Conservation (phyloP, 768 basidiomycete species). For the Tephrocybe sp. region DNA sequence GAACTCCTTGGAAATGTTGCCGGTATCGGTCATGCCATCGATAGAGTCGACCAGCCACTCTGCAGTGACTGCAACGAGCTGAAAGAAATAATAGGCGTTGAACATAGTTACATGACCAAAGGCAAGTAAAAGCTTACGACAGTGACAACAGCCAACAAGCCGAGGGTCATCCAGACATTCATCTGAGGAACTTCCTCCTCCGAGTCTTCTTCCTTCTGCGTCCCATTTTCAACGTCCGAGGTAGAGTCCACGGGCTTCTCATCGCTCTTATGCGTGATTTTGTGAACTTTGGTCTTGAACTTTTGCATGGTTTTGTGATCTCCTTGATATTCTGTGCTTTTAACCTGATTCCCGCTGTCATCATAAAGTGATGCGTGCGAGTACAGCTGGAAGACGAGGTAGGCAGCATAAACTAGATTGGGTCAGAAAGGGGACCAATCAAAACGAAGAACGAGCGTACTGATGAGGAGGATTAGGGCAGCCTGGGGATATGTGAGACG, state of each 20-base stretch:
- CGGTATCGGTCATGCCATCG: conserved; percentile 57
- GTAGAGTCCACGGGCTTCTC: neutral
- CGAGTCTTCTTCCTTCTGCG: conserved; percentile 24
- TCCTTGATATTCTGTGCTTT: conserved; percentile 32
- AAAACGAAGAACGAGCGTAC: conserved; percentile 33
- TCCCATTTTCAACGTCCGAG: conserved; percentile 7
- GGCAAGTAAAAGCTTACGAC: conserved; percentile 43
- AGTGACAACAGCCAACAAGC: conserved; percentile 56
- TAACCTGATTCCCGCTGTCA: conserved; percentile 34
- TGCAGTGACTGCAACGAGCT: conserved; percentile 63
- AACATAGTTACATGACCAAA: neutral
- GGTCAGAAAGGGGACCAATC: conserved; percentile 34
- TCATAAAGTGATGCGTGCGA: conserved; percentile 73
- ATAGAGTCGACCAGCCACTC: conserved; percentile 83
- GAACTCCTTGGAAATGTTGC: conserved; percentile 71
- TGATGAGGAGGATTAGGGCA: conserved; percentile 73
- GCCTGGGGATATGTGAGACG: conserved; percentile 38
- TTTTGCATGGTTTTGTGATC: conserved; percentile 2
- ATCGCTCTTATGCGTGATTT: conserved; percentile 21
- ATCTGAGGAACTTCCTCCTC: conserved; percentile 51
- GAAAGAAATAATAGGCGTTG: conserved; percentile 28
- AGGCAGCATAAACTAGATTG: conserved; percentile 66
- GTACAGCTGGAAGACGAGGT: conserved; percentile 76
- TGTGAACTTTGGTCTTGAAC: neutral
- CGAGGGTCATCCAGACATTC: conserved; percentile 51